These are phyloP conservation scores for Talaromyces nanjingensis DNA, from an alignment of 495 filamentous ascomycete genomes.

Conservation along the genomic window DNA sequence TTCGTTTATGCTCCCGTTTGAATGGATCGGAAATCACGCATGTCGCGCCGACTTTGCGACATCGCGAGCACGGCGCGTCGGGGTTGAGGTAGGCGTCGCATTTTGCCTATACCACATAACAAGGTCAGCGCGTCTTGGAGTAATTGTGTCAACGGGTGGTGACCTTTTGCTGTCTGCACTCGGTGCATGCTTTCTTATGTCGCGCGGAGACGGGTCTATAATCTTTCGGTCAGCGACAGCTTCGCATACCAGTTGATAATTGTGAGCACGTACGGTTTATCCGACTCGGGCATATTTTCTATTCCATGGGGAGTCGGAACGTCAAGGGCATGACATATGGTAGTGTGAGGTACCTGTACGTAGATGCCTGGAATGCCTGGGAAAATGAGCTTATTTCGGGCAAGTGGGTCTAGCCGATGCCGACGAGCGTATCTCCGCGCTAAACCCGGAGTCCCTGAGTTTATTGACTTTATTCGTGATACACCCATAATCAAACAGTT, in stretches of 20 bases:
- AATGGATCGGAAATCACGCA: constrained; percentile 38
- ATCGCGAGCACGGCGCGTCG: constrained; percentile 29
- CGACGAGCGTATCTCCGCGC: not conserved
- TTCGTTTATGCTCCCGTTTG: constrained; percentile 37
- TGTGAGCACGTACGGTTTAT: not conserved
- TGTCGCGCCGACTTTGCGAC: constrained; percentile 26
- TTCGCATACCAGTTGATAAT: not conserved
- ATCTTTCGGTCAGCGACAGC: not conserved
- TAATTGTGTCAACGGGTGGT: not conserved
- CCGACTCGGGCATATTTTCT: not conserved
- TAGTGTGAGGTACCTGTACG: not conserved
- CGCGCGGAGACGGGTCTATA: not conserved
- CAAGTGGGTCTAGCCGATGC: not conserved
- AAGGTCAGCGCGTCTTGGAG: not conserved
- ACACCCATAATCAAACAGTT: too few species aligned
- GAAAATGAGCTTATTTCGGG: not conserved
- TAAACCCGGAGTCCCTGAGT: not conserved
- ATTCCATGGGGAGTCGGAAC: not conserved
- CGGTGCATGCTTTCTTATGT: constrained; percentile 35
- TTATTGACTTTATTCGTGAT: not conserved
- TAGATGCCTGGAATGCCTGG: not conserved
- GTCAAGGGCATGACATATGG: not conserved
- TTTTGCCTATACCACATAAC: constrained; percentile 15
- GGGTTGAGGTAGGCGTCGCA: constrained; percentile 34
- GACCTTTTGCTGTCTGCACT: constrained; percentile 41